Percentiles rank a stretch among this genome's conserved stretches.
Conservation (phyloP, 495 filamentous ascomycete species). For the Trichoderma gamsii region DNA sequence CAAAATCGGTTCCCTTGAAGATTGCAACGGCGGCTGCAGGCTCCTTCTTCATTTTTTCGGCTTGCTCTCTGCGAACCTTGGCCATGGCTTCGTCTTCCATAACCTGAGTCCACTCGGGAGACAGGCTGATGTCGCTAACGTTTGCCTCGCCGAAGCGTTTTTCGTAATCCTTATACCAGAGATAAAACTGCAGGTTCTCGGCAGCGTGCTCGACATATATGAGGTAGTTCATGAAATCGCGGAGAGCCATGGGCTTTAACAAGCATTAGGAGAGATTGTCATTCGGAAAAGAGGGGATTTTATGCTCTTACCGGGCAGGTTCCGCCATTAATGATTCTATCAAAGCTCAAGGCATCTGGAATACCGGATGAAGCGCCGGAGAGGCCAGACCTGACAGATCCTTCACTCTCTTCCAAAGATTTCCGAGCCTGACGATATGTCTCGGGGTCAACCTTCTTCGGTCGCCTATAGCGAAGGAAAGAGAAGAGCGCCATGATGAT, state of each 20-base stretch:
- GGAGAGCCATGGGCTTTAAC: constrained; percentile 60
- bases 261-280: constrained; percentile 14
- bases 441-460: not conserved
- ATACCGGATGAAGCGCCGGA: constrained; percentile 39
- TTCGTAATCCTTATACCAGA: constrained; percentile 65
- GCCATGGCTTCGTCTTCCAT: constrained; percentile 45
- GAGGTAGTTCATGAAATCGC: constrained; percentile 79
- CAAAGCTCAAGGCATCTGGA: constrained; percentile 63
- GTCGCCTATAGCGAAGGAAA: not conserved
- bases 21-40: constrained; percentile 25
- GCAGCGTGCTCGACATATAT: constrained; percentile 66
- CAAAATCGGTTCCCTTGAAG: constrained; percentile 58
- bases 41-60: constrained; percentile 29
- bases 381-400: not conserved
- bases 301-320: constrained; percentile 62
- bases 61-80: constrained; percentile 36
- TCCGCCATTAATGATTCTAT: constrained; percentile 64
- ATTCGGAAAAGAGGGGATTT: not conserved
- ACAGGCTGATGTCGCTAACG: constrained; percentile 46
- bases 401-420: not conserved
- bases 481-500: not conserved
- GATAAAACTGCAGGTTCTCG: constrained; percentile 75
- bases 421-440: not conserved
- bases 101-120: constrained; percentile 54
- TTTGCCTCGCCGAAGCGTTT: constrained; percentile 52